phyloP scores from a whole-genome alignment of 495 filamentous ascomycete species.

The Ramalina peruviana region DNA sequence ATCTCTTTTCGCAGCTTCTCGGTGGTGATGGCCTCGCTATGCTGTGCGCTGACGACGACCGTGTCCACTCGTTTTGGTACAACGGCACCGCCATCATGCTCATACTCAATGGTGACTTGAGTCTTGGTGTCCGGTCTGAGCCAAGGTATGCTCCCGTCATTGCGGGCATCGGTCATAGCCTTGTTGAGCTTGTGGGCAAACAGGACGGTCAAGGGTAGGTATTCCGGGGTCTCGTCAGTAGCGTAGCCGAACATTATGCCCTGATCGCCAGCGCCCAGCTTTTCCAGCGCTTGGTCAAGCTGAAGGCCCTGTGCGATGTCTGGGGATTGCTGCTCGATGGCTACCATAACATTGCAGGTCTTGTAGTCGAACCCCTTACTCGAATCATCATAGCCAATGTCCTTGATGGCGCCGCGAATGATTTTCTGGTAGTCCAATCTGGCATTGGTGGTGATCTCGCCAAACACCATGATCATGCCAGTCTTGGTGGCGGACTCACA shows the following conservation, averaged over 20 bases:
- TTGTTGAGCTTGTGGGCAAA: slow-evolving; percentile 92
- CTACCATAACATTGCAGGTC: slow-evolving; percentile 95
- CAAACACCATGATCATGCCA: slow-evolving; percentile 98
- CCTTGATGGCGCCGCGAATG: slow-evolving; percentile 89
- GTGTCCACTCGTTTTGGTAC: slow-evolving; percentile 89
- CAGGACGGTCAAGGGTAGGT: slow-evolving; percentile 82
- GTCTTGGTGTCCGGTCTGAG: slow-evolving; percentile 98
- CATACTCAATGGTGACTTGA: slow-evolving; percentile 97
- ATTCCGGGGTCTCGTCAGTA: slow-evolving; percentile 96
- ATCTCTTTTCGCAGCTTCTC: slow-evolving; percentile 90
- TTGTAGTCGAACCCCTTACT: slow-evolving; percentile 99
- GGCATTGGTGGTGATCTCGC: slow-evolving; percentile 97
- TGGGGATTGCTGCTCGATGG: slow-evolving; percentile 97
- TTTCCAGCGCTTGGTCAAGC: slow-evolving; percentile 91
- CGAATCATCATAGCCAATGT: slow-evolving; percentile 94
- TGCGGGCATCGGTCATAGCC: slow-evolving; percentile 77
- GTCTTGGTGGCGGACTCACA: slow-evolving; percentile 99
- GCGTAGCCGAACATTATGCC: slow-evolving; percentile 99
- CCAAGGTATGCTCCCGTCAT: slow-evolving; percentile 81
- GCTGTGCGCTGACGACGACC: slow-evolving; percentile 91
- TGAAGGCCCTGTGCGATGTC: slow-evolving; percentile 98
- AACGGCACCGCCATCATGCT: slow-evolving; percentile 88
- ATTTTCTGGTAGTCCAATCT: slow-evolving; percentile 94
- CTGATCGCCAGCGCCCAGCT: slow-evolving; percentile 97
- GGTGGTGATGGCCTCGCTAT: slow-evolving; percentile 77